Evolutionary conservation across 768 basidiomycete genomes (phyloP).

Genomic region (Kwoniella dejecticola): DNA sequence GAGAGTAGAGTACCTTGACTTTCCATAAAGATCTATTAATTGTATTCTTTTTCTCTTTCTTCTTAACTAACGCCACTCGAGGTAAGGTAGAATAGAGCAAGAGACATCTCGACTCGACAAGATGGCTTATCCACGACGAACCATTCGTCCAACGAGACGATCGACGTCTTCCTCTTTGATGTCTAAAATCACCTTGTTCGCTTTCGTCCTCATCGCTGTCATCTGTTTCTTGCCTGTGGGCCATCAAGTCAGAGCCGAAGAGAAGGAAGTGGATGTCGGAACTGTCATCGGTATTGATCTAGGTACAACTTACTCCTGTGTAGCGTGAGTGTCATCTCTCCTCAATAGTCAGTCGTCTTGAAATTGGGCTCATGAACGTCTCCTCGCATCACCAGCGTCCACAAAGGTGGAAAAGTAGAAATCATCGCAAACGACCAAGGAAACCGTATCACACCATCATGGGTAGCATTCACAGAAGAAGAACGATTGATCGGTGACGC

Average conservation of each 20-base stretch:
- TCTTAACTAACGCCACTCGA: slow-evolving; percentile 16
- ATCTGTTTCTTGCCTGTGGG: slow-evolving; percentile 69
- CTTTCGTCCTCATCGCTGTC: slow-evolving; percentile 66
- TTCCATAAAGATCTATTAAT: slow-evolving; percentile 7
- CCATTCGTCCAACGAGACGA: slow-evolving; percentile 30
- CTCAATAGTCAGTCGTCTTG: neutral
- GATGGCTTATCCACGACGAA: slow-evolving; percentile 39
- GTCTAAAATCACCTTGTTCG: slow-evolving; percentile 57
- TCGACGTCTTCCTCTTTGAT: slow-evolving; percentile 33
- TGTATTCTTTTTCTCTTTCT: neutral
- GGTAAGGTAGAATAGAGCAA: neutral
- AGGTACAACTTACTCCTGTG: slow-evolving; percentile 96
- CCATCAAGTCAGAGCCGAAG: slow-evolving; percentile 66
- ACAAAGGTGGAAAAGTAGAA: slow-evolving; percentile 81
- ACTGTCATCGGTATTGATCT: slow-evolving; percentile 86
- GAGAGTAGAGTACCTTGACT: neutral
- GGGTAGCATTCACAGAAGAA: slow-evolving; percentile 78
- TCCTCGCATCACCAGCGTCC: slow-evolving; percentile 62
- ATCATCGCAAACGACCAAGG: slow-evolving; percentile 89
- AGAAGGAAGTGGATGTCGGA: slow-evolving; percentile 74
- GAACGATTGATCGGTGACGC: slow-evolving; percentile 87
- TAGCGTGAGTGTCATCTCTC: slow-evolving; percentile 67
- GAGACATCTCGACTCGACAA: neutral
- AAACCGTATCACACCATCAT: slow-evolving; percentile 85
- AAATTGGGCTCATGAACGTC: neutral